phyloP scores from a whole-genome alignment of 495 filamentous ascomycete species.

The Lophiotrema nucula region DNA sequence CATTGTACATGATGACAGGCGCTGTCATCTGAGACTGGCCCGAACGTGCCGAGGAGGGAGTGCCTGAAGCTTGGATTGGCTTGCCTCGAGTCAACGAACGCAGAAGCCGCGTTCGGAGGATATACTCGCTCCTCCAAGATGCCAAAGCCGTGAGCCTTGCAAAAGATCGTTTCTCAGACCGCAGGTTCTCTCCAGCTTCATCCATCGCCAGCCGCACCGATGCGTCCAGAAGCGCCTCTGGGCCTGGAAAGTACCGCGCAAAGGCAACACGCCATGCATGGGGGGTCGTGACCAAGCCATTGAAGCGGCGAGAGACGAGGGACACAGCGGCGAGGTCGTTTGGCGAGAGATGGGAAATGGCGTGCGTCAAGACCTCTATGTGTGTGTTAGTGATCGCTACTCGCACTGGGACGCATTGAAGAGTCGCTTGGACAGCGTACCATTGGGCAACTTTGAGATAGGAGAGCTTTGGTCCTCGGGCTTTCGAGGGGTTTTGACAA shows the following conservation, averaged over 20 bases:
- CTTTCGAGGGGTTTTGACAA: slow-evolving; percentile 55
- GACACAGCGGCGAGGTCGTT: slow-evolving; percentile 72
- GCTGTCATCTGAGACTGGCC: slow-evolving; percentile 53
- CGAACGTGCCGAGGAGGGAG: slow-evolving; percentile 50
- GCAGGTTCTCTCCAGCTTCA: slow-evolving; percentile 50
- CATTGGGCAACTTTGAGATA: slow-evolving; percentile 74
- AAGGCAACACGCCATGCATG: slow-evolving; percentile 92
- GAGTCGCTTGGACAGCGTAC: too few relatives aligned
- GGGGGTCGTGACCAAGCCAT: slow-evolving; percentile 76
- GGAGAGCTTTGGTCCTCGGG: slow-evolving; percentile 45
- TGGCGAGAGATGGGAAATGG: slow-evolving; percentile 84
- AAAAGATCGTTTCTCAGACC: slow-evolving; percentile 70
- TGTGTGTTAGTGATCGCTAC: neutral
- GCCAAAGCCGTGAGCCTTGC: slow-evolving; percentile 73
- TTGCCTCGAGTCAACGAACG: slow-evolving; percentile 77
- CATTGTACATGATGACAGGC: slow-evolving; percentile 73
- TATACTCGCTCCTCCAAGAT: slow-evolving; percentile 92
- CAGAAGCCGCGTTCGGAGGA: slow-evolving; percentile 78
- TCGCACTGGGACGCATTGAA: slow-evolving; percentile 24
- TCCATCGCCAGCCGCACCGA: slow-evolving; percentile 32
- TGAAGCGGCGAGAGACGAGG: slow-evolving; percentile 80
- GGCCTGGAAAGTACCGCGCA: slow-evolving; percentile 79
- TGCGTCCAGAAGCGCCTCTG: slow-evolving; percentile 46
- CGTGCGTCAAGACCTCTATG: slow-evolving; percentile 84
- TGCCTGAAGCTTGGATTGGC: slow-evolving; percentile 56